phyloP scores from a whole-genome alignment of 2,329 filamentous ascomycete species.

The Mycosphaerelloides madeirae region DNA sequence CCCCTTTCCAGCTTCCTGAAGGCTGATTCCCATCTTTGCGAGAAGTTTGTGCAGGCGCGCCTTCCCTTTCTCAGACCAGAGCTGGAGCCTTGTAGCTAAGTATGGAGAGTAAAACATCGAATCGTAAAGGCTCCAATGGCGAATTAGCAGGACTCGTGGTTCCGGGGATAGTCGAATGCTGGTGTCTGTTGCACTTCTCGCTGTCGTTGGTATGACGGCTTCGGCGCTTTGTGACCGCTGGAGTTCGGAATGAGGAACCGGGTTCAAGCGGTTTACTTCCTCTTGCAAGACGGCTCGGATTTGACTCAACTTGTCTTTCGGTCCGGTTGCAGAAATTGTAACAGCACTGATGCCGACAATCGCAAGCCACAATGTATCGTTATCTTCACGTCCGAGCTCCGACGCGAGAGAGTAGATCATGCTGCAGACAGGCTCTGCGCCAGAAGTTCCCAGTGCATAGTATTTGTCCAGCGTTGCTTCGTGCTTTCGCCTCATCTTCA shows the following conservation, averaged over 20 bases:
- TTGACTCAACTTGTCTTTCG: constrained; percentile 66
- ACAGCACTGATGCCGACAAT: constrained; percentile 94
- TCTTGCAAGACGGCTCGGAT: constrained; percentile 84
- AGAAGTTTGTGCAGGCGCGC: constrained; percentile 90
- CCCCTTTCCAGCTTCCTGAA: constrained; percentile 89
- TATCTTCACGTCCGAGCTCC: constrained; percentile 92
- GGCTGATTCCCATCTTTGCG: constrained; percentile 95
- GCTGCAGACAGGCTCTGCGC: constrained; percentile 90
- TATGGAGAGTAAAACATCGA: constrained; percentile 98
- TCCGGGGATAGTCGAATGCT: constrained; percentile 90
- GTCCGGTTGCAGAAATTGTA: constrained; percentile 62
- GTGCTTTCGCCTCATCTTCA: constrained; percentile 71
- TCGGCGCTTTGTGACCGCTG: constrained; percentile 57
- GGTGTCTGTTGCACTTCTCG: constrained; percentile 81
- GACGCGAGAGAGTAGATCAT: constrained; percentile 93
- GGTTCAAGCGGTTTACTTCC: constrained; percentile 89
- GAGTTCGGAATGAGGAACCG: constrained; percentile 57
- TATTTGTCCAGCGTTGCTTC: constrained; percentile 73
- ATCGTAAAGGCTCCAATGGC: constrained; percentile 97
- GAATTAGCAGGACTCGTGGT: constrained; percentile 83
- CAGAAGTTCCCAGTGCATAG: constrained; percentile 81
- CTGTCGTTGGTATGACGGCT: constrained; percentile 85
- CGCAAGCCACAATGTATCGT: constrained; percentile 88
- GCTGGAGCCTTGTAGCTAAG: constrained; percentile 82
- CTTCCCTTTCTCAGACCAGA: constrained; percentile 86